These are phyloP conservation scores for Trichothecium sympodiale DNA, from an alignment of 2,329 filamentous ascomycete species.

Conservation along the genomic window DNA sequence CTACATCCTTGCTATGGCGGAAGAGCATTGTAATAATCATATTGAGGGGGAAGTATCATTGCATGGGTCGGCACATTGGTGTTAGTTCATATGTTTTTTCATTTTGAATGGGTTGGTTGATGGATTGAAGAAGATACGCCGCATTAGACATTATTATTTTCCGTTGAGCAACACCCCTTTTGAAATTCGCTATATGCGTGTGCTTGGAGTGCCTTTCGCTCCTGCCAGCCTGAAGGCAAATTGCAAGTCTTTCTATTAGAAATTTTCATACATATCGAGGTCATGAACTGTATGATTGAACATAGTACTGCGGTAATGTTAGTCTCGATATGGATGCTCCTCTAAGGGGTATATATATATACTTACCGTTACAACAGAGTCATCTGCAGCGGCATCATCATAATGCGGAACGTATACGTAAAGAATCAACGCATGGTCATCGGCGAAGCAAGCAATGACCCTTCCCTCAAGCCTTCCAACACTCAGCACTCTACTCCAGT, in stretches of 20 bases:
- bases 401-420: constrained; percentile 71
- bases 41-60: neutral
- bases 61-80: constrained; percentile 5
- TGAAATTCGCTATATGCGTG: no score
- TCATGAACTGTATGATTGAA: constrained; percentile 28
- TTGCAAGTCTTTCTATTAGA: no score
- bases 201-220: no score
- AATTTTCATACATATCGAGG: neutral
- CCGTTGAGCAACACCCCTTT: no score
- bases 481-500: constrained; percentile 91
- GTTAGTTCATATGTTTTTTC: neutral
- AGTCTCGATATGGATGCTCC: constrained; percentile 8
- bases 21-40: neutral
- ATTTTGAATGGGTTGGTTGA: neutral
- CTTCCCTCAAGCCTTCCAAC: constrained; percentile 81
- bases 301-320: constrained; percentile 25
- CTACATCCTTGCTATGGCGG: neutral
- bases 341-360: neutral
- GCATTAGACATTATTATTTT: no score
- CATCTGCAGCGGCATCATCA: constrained; percentile 48
- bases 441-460: constrained; percentile 83
- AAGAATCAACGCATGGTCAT: constrained; percentile 70
- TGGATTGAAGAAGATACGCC: no score
- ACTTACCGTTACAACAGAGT: constrained; percentile 65
- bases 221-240: no score